Conservation (phyloP, 495 filamentous ascomycete species). For the Rusavskia elegans region DNA sequence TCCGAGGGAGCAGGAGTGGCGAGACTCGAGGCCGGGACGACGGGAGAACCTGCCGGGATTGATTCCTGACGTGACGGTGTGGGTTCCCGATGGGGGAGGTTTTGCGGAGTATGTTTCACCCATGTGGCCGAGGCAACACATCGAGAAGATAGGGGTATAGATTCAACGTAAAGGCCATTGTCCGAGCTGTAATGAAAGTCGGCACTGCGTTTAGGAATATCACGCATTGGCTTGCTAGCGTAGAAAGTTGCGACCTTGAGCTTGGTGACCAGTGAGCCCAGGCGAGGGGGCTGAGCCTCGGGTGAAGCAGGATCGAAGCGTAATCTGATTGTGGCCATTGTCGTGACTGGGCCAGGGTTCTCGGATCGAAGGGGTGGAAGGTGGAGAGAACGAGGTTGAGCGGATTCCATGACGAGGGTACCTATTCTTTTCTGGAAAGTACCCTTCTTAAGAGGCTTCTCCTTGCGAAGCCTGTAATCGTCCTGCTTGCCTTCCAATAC, state of each 20-base stretch:
- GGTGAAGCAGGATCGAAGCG: conserved; percentile 56
- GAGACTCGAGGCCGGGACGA: conserved; percentile 19
- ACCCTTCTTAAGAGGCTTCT: conserved; percentile 64
- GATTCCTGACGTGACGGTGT: conserved; percentile 42
- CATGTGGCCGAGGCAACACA: conserved; percentile 51
- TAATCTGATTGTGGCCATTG: conserved; percentile 51
- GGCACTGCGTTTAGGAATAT: conserved; percentile 30
- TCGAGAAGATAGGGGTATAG: conserved; percentile 44
- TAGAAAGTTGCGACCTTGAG: conserved; percentile 64
- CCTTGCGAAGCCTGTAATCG: conserved; percentile 53
- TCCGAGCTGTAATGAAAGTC: conserved; percentile 27
- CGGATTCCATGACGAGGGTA: conserved; percentile 49
- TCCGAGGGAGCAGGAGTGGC: conserved; percentile 25
- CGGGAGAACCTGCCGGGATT: conserved; percentile 22
- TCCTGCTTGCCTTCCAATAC: conserved; percentile 34
- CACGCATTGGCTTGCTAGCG: conserved; percentile 41
- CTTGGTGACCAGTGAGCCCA: conserved; percentile 52
- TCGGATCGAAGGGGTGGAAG: conserved; percentile 33
- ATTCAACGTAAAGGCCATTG: conserved; percentile 50
- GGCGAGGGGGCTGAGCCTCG: conserved; percentile 43
- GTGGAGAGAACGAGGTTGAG: conserved; percentile 55
- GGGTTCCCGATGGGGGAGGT: neutral
- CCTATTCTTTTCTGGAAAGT: conserved; percentile 67
- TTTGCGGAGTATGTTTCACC: conserved; percentile 31
- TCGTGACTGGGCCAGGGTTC: conserved; percentile 25